A percentile compares a stretch with the other conserved stretches of the same genome.
Conservation (phyloP, 805 yeast species). For the Vanderwaltozyma yarrowii region DNA sequence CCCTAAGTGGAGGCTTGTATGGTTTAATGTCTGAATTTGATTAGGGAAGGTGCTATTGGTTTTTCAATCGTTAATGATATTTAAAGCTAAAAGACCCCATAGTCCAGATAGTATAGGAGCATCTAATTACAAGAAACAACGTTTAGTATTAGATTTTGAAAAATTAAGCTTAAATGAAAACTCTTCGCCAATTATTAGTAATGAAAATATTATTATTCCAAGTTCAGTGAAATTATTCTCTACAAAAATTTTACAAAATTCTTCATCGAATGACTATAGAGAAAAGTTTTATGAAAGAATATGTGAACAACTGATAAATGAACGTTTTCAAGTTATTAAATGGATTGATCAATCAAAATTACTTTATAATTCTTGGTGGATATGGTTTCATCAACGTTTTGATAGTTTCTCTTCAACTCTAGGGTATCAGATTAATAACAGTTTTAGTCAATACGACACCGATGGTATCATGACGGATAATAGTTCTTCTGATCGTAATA, state of each 20-base stretch:
- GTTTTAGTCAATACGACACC: no score
- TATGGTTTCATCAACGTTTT: conserved; percentile 13
- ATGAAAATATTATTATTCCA: conserved; percentile 6
- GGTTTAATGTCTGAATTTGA: no score
- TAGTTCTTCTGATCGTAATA: no score
- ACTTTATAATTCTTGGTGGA: conserved; percentile 22
- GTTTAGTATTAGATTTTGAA: conserved; percentile 26
- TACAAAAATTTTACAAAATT: neutral
- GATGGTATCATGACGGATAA: no score
- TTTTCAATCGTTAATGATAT: conserved; percentile 1
- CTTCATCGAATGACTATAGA: neutral
- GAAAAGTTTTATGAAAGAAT: conserved; percentile 3
- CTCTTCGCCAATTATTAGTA: conserved; percentile 2
- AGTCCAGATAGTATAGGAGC: conserved; percentile 20
- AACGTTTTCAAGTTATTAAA: conserved; percentile 19
- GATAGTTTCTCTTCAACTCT: no score
- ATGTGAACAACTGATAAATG: conserved; percentile 5
- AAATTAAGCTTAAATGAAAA: conserved; percentile 16
- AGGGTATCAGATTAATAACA: no score
- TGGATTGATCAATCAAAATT: conserved; percentile 18
- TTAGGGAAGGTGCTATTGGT: no score
- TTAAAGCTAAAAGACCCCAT: conserved; percentile 22
- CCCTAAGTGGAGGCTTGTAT: no score
- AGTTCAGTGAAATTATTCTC: conserved; percentile 4
- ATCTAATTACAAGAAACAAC: conserved; percentile 26